Evolutionary conservation across 345 rosid genomes (phyloP).

Genomic region (Lepidium didymum): DNA sequence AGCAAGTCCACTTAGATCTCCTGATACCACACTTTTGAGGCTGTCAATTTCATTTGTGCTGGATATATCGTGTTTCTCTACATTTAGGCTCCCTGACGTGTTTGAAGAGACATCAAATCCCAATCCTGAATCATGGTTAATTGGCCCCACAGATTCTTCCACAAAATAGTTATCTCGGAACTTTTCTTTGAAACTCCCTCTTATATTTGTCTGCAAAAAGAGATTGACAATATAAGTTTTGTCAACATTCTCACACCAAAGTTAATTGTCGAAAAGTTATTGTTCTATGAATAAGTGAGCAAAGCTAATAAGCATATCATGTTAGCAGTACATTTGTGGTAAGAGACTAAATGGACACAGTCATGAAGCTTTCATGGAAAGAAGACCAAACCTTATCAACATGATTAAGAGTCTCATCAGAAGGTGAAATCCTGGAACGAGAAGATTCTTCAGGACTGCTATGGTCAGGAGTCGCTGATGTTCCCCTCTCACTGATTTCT

Average conservation of each 20-base stretch:
- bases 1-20: constrained; percentile 61
- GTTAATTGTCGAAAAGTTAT: neutral
- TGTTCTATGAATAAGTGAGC: neutral
- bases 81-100: constrained; percentile 69
- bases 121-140: constrained; percentile 50
- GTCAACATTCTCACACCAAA: neutral
- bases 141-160: constrained; percentile 42
- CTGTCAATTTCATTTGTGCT: constrained; percentile 71
- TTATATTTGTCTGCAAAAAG: constrained; percentile 46
- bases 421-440: constrained; percentile 41
- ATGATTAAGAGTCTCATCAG: constrained; percentile 50
- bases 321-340: neutral
- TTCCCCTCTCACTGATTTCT: constrained; percentile 80
- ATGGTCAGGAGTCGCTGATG: constrained; percentile 53
- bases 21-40: constrained; percentile 62
- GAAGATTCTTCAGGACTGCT: constrained; percentile 50
- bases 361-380: constrained; percentile 5
- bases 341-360: constrained; percentile 5
- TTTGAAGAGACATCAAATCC: constrained; percentile 89
- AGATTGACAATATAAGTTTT: neutral
- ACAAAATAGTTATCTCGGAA: constrained; percentile 39
- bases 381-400: constrained; percentile 47
- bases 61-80: constrained; percentile 79
- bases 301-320: neutral
- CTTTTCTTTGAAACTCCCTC: constrained; percentile 56